phyloP scores from a whole-genome alignment of 2,329 filamentous ascomycete genomes.

The Incumbomyces lentus region DNA sequence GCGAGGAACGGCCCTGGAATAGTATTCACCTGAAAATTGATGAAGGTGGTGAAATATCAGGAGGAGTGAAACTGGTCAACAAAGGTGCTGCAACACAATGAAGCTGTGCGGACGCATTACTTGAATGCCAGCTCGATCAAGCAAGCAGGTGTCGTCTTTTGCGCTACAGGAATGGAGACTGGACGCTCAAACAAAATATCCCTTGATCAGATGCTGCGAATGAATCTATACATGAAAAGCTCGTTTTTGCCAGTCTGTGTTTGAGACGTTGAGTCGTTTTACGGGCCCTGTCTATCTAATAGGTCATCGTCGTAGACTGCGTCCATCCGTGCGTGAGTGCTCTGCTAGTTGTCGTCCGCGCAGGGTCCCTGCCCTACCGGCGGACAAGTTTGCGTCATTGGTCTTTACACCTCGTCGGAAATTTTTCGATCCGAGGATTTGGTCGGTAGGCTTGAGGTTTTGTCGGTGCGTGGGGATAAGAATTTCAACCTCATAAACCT shows the following conservation, averaged over 20 bases:
- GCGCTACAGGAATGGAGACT: slow-evolving; percentile 3
- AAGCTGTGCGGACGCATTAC: slow-evolving; percentile 12
- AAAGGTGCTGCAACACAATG: slow-evolving; percentile 7
- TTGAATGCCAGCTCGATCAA: slow-evolving; percentile 6
- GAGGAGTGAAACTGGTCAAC: slow-evolving; percentile 21
- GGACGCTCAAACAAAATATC: neutral
- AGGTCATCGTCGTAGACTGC: no score
- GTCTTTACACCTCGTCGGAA: neutral
- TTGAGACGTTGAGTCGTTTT: no score
- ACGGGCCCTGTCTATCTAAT: no score
- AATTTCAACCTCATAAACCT: no score
- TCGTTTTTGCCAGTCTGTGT: no score
- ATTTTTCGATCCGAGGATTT: slow-evolving; percentile 2
- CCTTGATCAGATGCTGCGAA: slow-evolving; percentile 8
- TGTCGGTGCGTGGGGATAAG: no score
- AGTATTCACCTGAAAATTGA: slow-evolving; percentile 5
- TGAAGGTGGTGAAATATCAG: slow-evolving; percentile 9
- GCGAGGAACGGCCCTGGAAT: slow-evolving; percentile 18
- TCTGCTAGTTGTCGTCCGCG: no score
- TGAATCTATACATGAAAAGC: neutral
- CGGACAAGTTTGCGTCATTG: neutral
- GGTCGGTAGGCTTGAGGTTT: no score
- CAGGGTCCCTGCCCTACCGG: no score
- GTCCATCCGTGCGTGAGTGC: neutral
- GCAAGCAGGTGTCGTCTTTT: slow-evolving; percentile 14